These are phyloP conservation scores for Glycine tomentella DNA, from an alignment of 306 rosid species.

Conservation along the genomic window DNA sequence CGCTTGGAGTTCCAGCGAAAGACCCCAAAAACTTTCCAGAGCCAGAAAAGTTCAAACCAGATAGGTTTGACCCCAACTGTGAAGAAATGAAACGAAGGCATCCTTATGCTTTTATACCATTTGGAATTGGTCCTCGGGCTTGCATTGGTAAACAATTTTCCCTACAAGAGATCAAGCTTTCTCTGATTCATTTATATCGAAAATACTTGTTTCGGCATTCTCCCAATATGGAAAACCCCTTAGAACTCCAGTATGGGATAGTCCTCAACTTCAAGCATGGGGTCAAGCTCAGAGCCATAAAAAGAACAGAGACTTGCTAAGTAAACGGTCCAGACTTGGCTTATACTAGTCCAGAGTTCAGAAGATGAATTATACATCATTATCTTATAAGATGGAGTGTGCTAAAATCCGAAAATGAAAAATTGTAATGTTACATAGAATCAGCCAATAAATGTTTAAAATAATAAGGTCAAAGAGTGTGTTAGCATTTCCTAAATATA, in stretches of 20 bases:
- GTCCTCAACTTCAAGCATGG: conserved; percentile 91
- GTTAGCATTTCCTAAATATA: neutral
- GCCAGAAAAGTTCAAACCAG: conserved; percentile 93
- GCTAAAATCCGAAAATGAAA: neutral
- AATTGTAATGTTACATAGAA: neutral
- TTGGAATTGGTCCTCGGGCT: conserved; percentile 91
- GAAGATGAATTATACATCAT: neutral
- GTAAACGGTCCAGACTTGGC: neutral
- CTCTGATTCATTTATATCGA: conserved; percentile 80
- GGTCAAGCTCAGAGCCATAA: conserved; percentile 71
- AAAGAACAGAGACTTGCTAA: conserved; percentile 43
- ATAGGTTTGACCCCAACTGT: conserved; percentile 81
- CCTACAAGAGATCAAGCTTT: conserved; percentile 81
- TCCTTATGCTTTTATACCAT: conserved; percentile 86
- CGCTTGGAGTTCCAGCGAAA: conserved; percentile 88
- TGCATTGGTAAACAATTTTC: conserved; percentile 93
- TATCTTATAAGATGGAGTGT: neutral
- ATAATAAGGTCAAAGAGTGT: neutral
- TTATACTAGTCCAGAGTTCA: neutral
- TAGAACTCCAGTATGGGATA: conserved; percentile 82
- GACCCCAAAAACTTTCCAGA: conserved; percentile 86
- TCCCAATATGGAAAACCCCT: conserved; percentile 83
- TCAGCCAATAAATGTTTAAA: neutral
- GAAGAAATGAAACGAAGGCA: conserved; percentile 85
- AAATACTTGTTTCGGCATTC: conserved; percentile 79